Conservation (phyloP, 345 rosid species). For the Adansonia digitata region DNA sequence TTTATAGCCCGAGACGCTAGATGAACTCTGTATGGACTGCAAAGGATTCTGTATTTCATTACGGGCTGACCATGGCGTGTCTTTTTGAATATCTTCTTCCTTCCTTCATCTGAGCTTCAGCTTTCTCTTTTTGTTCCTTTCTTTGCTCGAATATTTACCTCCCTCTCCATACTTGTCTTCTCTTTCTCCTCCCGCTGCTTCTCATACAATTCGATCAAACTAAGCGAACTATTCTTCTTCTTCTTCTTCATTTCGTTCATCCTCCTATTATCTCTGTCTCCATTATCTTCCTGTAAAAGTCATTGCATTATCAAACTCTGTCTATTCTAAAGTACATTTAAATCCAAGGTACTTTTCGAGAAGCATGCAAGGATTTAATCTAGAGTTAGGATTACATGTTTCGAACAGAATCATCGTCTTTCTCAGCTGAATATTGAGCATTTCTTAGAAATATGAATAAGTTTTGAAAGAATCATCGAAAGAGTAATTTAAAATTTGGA, state of each 20-base stretch:
- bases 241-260: constrained; percentile 26
- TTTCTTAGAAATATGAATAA: neutral
- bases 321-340: neutral
- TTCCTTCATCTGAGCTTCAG: constrained; percentile 64
- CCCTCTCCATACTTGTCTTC: constrained; percentile 8
- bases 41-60: constrained; percentile 83
- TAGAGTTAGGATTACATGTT: neutral
- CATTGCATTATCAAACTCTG: neutral
- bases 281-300: neutral
- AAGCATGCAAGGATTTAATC: too few species aligned
- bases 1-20: constrained; percentile 5
- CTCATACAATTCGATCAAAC: constrained; percentile 57
- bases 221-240: constrained; percentile 24
- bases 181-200: constrained; percentile 45
- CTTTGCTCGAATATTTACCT: constrained; percentile 38
- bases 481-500: neutral
- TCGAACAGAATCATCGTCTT: neutral
- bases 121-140: constrained; percentile 51
- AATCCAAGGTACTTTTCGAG: too few species aligned
- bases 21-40: constrained; percentile 58
- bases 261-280: constrained; percentile 16
- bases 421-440: neutral
- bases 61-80: constrained; percentile 79
- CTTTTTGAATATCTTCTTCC: constrained; percentile 66
- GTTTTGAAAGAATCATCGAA: neutral